Evolutionary conservation across 495 filamentous ascomycete species (phyloP), one percentile per base, ranked within the genome.

Genomic region (Penicillium pancosmium): DNA sequence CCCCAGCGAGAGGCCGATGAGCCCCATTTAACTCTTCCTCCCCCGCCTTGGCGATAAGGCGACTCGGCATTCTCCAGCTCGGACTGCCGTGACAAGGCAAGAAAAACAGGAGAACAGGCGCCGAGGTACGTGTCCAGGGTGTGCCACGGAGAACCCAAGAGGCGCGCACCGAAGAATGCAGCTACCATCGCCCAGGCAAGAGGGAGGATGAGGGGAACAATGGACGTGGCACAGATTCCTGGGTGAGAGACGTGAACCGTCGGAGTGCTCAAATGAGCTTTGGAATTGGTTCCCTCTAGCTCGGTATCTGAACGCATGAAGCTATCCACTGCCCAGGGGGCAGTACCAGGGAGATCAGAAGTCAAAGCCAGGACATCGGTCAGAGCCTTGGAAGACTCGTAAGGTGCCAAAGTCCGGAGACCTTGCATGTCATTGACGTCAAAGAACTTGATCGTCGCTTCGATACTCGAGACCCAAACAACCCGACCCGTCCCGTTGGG

Each of bases 61-160:
- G 61, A 73, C 59, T 88, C 85, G 25, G 82, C 74, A 38, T 78
- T 78, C 63, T 92, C 88, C 27, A 98, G 74, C 41, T 77, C 78
- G 2, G 75, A 73, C 58, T 90, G 84, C n/a, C 85, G 73, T 9
- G 86, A 80, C 25, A 97, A 80, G 1, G 91, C 88, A 15, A 96
- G 75, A 87, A 90, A 96, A 40, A 89, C 86, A 0, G 91, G 82
- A 0, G 92, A 82, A 58, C 73, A 79, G 5, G 93, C 91, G 38
- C 88, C 93, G n/a, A 84, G 81, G 76, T 96, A 95, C 0, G 88
- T 77, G 15, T 79, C 82, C 50, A 90, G 74, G 1, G 84, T 80
- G 73, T 98, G 90, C 92, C 92, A 98, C 27, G 91, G 91, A 3
- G 90, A 93, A 21, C 92, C 91, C 18, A 94, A 73, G 78, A 85